Base-by-base conservation (phyloP, 805 yeast species). In the Lipomyces sp. region DNA sequence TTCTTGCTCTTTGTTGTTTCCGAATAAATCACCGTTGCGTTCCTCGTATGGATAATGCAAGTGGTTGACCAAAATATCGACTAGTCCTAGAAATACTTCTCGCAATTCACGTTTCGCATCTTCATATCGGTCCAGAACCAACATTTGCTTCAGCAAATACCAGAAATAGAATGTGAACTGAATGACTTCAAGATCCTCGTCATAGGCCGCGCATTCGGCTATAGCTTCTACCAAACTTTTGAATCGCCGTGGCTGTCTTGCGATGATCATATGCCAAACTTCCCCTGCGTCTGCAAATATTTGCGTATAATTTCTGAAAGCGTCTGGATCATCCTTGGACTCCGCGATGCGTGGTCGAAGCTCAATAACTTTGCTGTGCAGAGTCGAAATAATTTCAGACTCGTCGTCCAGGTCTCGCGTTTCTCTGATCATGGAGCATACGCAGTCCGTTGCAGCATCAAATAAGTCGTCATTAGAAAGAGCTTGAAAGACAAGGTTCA, bases 151-250 rank as follows among this genome's bases (percentile, higher is more conserved):
- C 71, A 95, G 80, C 70, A 85, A 82, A 75, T 88, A 92, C 97
- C 99, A 93, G 77, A 95, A 95, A 71, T 90, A 87, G 78, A 95
- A 95, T 0, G 98, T 90, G 77, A 90, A 92, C 76, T 90, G 88
- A 30, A 92, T 94, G 63, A 92, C 86, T 73, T 94, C 98, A 74
- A 94, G 83, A 77, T 94, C 98, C 59, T 88, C 88, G 59, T 89
- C 90, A 70, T 86, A 86, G 51, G 87, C 82, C 32, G 96, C 83
- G 69, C 93, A 85, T 68, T 87, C 86, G 55, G 92, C 81, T 30
- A 94, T 77, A 4, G 90, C 86, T 65, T 86, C 87, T 24, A 93
- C 93, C 73, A 95, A 79, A 0, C 90, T 89, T 69, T 85, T 83
- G 79, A 90, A 93, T 56, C 84, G 83, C 56, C 78, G 78, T 0